phyloP scores from a whole-genome alignment of 2,329 filamentous ascomycete species.

The Claviceps monticola region DNA sequence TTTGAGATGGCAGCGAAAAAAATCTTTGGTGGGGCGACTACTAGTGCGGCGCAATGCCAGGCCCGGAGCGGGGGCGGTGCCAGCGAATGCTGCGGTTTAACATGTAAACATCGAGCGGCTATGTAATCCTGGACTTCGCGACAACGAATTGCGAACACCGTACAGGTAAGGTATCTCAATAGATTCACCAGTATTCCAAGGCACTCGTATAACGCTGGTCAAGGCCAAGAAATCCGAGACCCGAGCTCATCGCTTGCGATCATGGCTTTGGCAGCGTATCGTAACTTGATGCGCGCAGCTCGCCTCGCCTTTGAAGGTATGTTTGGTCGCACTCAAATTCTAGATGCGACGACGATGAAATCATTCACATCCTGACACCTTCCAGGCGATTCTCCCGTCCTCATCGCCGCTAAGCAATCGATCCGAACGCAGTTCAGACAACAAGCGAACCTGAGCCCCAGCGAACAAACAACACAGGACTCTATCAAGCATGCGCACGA shows the following conservation, averaged over 20 bases:
- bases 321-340: conserved; percentile 1
- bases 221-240: not conserved
- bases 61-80: no score
- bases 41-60: no score
- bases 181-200: no score
- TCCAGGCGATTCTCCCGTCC: conserved; percentile 54
- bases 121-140: not conserved
- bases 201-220: no score
- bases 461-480: conserved; percentile 43
- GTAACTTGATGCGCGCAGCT: conserved; percentile 67
- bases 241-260: not conserved
- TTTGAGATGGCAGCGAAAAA: not conserved
- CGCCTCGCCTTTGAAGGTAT: conserved; percentile 73
- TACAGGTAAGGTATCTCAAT: no score
- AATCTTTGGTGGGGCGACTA: not conserved
- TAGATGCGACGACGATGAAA: not conserved
- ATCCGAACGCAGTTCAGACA: conserved; percentile 63
- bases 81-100: no score
- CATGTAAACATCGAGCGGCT: conserved; percentile 3
- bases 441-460: conserved; percentile 44
- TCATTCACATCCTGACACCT: not conserved
- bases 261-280: conserved; percentile 66
- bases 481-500: conserved; percentile 70
- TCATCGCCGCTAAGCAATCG: conserved; percentile 56
- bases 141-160: not conserved